phyloP scores from a whole-genome alignment of 2,329 filamentous ascomycete species.

The Clarireedia monteithiana region DNA sequence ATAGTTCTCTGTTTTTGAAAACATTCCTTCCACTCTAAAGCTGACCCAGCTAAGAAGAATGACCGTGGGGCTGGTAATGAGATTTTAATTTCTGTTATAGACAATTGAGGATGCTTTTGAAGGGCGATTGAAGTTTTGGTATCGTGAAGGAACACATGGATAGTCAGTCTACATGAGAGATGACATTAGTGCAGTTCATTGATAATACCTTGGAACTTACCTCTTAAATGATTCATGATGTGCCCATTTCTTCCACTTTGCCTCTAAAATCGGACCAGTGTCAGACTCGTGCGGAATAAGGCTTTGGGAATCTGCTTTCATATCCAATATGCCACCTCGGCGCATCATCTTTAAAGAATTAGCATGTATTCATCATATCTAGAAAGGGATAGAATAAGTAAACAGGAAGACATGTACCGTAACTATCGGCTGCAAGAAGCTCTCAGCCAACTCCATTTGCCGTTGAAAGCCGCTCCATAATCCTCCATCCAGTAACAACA shows the following conservation, averaged over 20 bases:
- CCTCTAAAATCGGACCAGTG: not conserved
- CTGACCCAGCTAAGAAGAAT: too few relatives aligned
- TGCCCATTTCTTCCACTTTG: constrained; percentile 60
- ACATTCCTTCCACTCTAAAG: too few relatives aligned
- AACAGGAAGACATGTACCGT: constrained; percentile 30
- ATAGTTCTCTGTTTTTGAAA: too few relatives aligned
- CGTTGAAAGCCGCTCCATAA: constrained; percentile 52
- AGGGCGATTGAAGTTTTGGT: too few relatives aligned
- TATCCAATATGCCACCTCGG: not conserved
- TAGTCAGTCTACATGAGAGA: too few relatives aligned
- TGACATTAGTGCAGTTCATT: too few relatives aligned
- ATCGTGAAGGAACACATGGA: too few relatives aligned
- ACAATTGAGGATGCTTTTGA: too few relatives aligned
- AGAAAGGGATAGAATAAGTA: not conserved
- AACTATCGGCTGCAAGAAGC: constrained; percentile 45
- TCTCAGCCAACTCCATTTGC: constrained; percentile 52
- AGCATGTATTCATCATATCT: not conserved
- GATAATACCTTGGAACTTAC: constrained; percentile 36
- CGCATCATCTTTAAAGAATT: not conserved
- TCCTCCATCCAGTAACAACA: constrained; percentile 43
- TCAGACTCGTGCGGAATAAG: not conserved
- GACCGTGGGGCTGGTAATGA: too few relatives aligned
- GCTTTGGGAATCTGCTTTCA: not conserved
- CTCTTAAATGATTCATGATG: constrained; percentile 60
- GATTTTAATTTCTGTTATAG: too few relatives aligned